Percentiles rank a stretch among this genome's conserved stretches.
These are phyloP conservation scores for Nevesoporus exiguus DNA, from an alignment of 768 basidiomycete genomes.

Conservation along the genomic window DNA sequence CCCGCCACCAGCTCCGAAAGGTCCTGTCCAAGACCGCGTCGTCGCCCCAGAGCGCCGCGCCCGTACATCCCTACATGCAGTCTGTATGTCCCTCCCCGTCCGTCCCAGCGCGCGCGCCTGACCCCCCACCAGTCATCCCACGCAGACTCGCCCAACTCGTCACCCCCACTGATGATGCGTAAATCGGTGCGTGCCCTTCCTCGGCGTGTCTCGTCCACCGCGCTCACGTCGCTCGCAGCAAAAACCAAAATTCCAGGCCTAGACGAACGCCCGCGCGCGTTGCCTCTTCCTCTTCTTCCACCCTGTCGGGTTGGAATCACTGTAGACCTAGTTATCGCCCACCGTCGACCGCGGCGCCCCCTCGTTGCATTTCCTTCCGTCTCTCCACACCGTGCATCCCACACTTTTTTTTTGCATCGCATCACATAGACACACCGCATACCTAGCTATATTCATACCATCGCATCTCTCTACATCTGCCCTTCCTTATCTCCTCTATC, in stretches of 20 bases:
- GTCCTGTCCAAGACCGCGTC: constrained; percentile 53
- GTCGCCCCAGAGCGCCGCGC: constrained; percentile 33
- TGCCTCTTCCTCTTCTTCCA: constrained; percentile 1
- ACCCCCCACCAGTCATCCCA: constrained; percentile 32
- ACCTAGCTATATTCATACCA: constrained; percentile 37
- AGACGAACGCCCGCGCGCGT: background rate
- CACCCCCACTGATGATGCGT: constrained; percentile 55
- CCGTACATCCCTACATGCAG: constrained; percentile 33
- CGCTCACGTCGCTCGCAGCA: constrained; percentile 14
- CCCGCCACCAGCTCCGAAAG: constrained; percentile 49
- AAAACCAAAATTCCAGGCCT: constrained; percentile 37
- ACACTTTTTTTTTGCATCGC: constrained; percentile 13
- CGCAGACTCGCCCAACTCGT: constrained; percentile 36
- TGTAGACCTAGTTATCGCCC: constrained; percentile 24
- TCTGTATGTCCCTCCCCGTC: constrained; percentile 31
- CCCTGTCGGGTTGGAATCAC: constrained; percentile 8
- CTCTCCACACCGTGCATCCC: constrained; percentile 12
- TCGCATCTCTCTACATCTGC: constrained; percentile 19
- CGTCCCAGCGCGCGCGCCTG: constrained; percentile 1
- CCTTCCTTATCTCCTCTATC: background rate
- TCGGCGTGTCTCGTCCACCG: background rate
- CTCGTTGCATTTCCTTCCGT: constrained; percentile 11
- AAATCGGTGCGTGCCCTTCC: constrained; percentile 38
- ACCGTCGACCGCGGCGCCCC: constrained; percentile 12
- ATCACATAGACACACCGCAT: constrained; percentile 34